Evolutionary conservation across 2,329 filamentous ascomycete species (phyloP).

Genomic region (Decorospora gaudefroyi): DNA sequence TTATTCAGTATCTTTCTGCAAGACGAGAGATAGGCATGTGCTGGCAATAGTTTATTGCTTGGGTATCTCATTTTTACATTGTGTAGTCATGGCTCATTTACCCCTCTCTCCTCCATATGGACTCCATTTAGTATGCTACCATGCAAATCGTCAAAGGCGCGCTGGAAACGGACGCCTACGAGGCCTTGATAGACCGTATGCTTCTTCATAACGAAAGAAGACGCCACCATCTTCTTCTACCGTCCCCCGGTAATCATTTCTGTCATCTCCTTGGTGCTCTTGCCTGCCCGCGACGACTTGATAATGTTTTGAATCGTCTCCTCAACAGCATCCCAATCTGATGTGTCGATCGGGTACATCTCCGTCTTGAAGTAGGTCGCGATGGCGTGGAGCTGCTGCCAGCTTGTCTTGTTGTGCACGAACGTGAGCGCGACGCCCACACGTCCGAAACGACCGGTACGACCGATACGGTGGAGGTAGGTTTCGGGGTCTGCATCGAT

Average conservation of each 20-base stretch:
- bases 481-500: conserved; percentile 81
- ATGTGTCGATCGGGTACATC: conserved; percentile 77
- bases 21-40: too few relatives aligned
- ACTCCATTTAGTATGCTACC: too few relatives aligned
- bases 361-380: conserved; percentile 78
- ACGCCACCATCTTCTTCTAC: not conserved
- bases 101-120: too few relatives aligned
- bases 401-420: conserved; percentile 84
- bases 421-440: conserved; percentile 96
- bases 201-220: not conserved
- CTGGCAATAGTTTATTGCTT: too few relatives aligned
- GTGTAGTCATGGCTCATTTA: too few relatives aligned
- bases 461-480: conserved; percentile 96
- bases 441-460: conserved; percentile 94
- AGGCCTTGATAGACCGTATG: not conserved
- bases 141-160: too few relatives aligned
- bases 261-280: conserved; percentile 49
- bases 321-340: conserved; percentile 91
- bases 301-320: conserved; percentile 71
- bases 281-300: conserved; percentile 49
- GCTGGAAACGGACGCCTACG: too few relatives aligned
- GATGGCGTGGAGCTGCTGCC: conserved; percentile 77
- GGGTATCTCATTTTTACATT: too few relatives aligned
- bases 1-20: too few relatives aligned
- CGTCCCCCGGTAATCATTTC: conserved; percentile 21